Percentiles rank a stretch among this genome's conserved stretches.
These are phyloP conservation scores for Hamamelis virginiana DNA, from an alignment of 164 flowering plant genomes.

Conservation along the genomic window DNA sequence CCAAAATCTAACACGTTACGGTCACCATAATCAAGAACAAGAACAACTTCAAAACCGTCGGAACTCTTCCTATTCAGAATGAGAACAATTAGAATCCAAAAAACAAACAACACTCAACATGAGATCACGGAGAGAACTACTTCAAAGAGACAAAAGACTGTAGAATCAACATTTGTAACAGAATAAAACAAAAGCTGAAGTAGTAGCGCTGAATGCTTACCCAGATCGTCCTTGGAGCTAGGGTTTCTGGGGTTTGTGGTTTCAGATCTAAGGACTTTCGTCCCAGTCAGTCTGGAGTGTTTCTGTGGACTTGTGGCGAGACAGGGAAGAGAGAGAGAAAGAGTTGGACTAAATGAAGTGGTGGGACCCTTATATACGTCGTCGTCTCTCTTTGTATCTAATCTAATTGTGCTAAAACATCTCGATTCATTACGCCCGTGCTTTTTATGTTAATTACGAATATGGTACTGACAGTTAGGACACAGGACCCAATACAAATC, in stretches of 20 bases:
- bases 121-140: background rate
- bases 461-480: conserved; percentile 4
- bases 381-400: background rate
- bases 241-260: conserved; percentile 5
- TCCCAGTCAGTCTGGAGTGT: background rate
- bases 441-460: conserved; percentile 8
- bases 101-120: conserved; percentile 1
- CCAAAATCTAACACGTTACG: background rate
- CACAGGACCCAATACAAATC: too few species aligned
- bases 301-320: background rate
- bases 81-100: background rate
- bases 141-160: background rate
- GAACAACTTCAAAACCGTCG: background rate
- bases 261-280: conserved; percentile 25
- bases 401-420: background rate
- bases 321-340: conserved; percentile 8
- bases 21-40: conserved; percentile 6
- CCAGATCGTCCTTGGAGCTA: conserved; percentile 17
- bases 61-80: conserved; percentile 1
- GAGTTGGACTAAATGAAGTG: background rate
- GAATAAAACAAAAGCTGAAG: background rate
- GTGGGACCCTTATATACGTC: background rate
- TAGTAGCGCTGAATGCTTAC: conserved; percentile 9
- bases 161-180: conserved; percentile 1
- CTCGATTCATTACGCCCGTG: background rate